Conservation (phyloP, 495 filamentous ascomycete genomes). For the Xylaria scruposa region DNA sequence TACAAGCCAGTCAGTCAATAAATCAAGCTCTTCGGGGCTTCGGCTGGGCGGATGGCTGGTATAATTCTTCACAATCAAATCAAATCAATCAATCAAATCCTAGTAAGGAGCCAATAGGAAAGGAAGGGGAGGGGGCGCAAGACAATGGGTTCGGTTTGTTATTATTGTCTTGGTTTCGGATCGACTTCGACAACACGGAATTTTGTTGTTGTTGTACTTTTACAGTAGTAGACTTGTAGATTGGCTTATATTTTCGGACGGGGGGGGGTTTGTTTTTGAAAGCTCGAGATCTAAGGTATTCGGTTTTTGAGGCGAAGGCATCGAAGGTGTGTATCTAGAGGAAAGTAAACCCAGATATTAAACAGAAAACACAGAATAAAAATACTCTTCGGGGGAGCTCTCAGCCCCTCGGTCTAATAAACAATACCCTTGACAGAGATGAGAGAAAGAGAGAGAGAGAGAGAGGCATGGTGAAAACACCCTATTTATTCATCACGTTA, state of each 20-base stretch:
- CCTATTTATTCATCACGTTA: not conserved
- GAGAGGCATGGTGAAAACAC: not conserved
- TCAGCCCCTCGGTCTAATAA: slow-evolving; percentile 20
- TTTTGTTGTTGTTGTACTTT: not conserved
- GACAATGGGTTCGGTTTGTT: slow-evolving; percentile 1
- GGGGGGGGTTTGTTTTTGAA: too few relatives aligned
- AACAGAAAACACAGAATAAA: slow-evolving; percentile 31
- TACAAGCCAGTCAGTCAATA: not conserved
- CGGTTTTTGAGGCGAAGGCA: not conserved
- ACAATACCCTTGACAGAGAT: too few relatives aligned
- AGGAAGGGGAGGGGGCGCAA: not conserved
- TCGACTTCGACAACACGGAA: not conserved
- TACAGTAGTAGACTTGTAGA: slow-evolving; percentile 18
- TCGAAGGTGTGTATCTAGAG: slow-evolving; percentile 38
- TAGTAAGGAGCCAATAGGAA: slow-evolving; percentile 6
- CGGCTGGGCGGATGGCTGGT: too few relatives aligned
- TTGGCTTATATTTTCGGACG: slow-evolving; percentile 9
- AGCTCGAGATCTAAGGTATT: not conserved
- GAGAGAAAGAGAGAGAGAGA: not conserved
- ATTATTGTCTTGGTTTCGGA: not conserved
- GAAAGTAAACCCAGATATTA: slow-evolving; percentile 29
- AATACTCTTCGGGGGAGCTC: slow-evolving; percentile 35
- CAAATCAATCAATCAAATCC: not conserved
- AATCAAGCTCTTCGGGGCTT: not conserved
- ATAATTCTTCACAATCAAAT: too few relatives aligned